A percentile compares a stretch with the other conserved stretches of the same genome.
Evolutionary conservation across 331 rosid genomes (phyloP).

Genomic region (Pyrus hybrid): DNA sequence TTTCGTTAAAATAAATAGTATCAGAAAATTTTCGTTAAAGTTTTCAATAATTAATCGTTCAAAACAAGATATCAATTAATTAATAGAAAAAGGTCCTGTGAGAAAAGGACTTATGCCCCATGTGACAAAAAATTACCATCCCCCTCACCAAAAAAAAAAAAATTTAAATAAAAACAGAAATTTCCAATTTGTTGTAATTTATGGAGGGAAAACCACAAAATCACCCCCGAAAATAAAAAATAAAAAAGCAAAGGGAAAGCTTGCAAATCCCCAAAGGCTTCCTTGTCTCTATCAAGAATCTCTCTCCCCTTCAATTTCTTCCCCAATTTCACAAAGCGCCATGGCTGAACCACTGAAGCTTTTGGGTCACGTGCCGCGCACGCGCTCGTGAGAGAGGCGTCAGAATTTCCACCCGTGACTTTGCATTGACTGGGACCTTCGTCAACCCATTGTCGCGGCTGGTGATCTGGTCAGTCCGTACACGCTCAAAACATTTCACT

Average conservation of each 20-base stretch:
- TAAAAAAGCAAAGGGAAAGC: background rate
- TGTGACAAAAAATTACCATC: background rate
- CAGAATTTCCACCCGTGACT: slow-evolving; percentile 5
- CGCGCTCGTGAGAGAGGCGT: slow-evolving; percentile 16
- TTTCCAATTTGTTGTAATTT: background rate
- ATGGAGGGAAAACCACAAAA: background rate
- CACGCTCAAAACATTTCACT: background rate
- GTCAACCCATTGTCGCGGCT: background rate
- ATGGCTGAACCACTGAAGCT: slow-evolving; percentile 13
- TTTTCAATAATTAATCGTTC: too few relatives aligned
- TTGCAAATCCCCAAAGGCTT: slow-evolving; percentile 3
- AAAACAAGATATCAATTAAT: background rate
- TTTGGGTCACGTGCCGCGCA: background rate
- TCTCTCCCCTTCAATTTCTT: slow-evolving; percentile 11
- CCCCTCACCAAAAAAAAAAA: too few relatives aligned
- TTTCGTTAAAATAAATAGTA: too few relatives aligned
- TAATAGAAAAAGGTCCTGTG: background rate
- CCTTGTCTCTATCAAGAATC: slow-evolving; percentile 6
- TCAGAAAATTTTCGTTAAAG: too few relatives aligned
- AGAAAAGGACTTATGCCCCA: background rate
- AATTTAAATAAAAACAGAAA: too few relatives aligned
- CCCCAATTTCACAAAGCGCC: slow-evolving; percentile 1
- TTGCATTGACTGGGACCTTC: slow-evolving; percentile 46
- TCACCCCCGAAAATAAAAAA: background rate
- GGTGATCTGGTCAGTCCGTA: slow-evolving; percentile 35